These are phyloP conservation scores for Tricladium varicosporioides DNA, from an alignment of 2,329 filamentous ascomycete genomes.

Conservation along the genomic window DNA sequence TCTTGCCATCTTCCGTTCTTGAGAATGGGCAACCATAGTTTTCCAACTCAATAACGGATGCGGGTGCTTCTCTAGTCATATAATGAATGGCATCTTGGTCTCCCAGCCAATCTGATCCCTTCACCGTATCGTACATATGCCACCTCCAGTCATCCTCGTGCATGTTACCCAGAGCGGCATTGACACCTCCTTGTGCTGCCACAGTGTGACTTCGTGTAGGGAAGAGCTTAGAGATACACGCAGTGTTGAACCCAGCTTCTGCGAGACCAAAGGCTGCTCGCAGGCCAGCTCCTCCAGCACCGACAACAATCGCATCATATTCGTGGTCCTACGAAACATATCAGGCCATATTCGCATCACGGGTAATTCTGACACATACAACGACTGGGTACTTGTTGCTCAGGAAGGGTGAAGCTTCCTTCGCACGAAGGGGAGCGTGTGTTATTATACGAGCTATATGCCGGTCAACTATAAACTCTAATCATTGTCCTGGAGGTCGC, in stretches of 20 bases:
- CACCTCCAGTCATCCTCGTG: conserved; percentile 98
- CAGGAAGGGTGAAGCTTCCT: conserved; percentile 85
- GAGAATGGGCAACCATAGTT: conserved; percentile 98
- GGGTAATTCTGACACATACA: conserved; percentile 43
- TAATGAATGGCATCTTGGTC: conserved; percentile 98
- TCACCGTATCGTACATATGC: conserved; percentile 99
- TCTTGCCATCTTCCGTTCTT: conserved; percentile 92
- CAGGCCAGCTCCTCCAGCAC: conserved; percentile 77
- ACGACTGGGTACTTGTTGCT: conserved; percentile 93
- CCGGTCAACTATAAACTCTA: conserved; percentile 15
- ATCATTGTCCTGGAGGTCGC: conserved; percentile 29
- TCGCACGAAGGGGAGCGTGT: conserved; percentile 82
- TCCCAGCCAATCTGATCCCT: conserved; percentile 95
- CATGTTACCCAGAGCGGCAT: conserved; percentile 90
- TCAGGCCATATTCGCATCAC: conserved; percentile 13
- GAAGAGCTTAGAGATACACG: conserved; percentile 70
- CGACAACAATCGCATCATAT: conserved; percentile 95
- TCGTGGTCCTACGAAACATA: conserved; percentile 73
- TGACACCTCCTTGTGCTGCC: conserved; percentile 80
- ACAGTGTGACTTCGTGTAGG: conserved; percentile 84
- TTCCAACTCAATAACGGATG: conserved; percentile 90
- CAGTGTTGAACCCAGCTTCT: conserved; percentile 86
- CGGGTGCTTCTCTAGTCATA: conserved; percentile 93
- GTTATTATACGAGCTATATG: conserved; percentile 76
- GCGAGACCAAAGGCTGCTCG: conserved; percentile 83